Percentiles rank a stretch among this genome's conserved stretches.
These are phyloP conservation scores for Nakaseomyces sp. DNA, from an alignment of 1,139 yeast genomes.

Conservation along the genomic window DNA sequence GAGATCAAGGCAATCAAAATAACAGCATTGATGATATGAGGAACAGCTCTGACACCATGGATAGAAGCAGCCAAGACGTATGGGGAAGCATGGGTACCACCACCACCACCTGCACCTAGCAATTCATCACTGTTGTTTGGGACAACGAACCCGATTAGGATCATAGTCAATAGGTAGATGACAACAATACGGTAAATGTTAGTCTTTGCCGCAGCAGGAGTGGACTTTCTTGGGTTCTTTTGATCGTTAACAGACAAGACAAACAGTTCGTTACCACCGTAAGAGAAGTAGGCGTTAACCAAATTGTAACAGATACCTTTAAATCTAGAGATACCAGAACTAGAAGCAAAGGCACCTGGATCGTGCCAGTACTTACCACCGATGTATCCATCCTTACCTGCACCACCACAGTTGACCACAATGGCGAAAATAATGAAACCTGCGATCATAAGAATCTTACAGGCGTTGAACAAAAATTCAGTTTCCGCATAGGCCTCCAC, in stretches of 20 bases:
- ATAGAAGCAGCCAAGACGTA: slow-evolving; percentile 68
- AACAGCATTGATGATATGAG: slow-evolving; percentile 67
- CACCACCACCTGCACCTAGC: slow-evolving; percentile 36
- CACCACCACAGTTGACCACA: slow-evolving; percentile 56
- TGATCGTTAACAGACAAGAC: slow-evolving; percentile 88
- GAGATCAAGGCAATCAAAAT: slow-evolving; percentile 60
- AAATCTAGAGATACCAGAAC: slow-evolving; percentile 31
- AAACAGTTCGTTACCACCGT: slow-evolving; percentile 73
- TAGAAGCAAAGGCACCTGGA: slow-evolving; percentile 44
- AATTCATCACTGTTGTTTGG: slow-evolving; percentile 45
- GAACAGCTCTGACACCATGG: slow-evolving; percentile 58
- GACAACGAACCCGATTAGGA: slow-evolving; percentile 57
- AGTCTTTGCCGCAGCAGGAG: slow-evolving; percentile 65
- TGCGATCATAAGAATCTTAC: slow-evolving; percentile 50
- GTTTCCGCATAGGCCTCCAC: slow-evolving; percentile 69
- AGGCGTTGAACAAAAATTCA: slow-evolving; percentile 49
- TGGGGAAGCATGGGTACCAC: slow-evolving; percentile 52
- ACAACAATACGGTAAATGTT: slow-evolving; percentile 64
- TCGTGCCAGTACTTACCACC: slow-evolving; percentile 54
- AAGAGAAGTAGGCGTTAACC: slow-evolving; percentile 76
- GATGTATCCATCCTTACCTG: slow-evolving; percentile 49
- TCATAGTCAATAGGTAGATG: slow-evolving; percentile 51
- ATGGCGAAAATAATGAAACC: slow-evolving; percentile 59
- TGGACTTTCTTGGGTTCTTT: slow-evolving; percentile 59
- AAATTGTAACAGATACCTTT: slow-evolving; percentile 78